Conservation (phyloP, 805 yeast species). For the Pichia heedii region DNA sequence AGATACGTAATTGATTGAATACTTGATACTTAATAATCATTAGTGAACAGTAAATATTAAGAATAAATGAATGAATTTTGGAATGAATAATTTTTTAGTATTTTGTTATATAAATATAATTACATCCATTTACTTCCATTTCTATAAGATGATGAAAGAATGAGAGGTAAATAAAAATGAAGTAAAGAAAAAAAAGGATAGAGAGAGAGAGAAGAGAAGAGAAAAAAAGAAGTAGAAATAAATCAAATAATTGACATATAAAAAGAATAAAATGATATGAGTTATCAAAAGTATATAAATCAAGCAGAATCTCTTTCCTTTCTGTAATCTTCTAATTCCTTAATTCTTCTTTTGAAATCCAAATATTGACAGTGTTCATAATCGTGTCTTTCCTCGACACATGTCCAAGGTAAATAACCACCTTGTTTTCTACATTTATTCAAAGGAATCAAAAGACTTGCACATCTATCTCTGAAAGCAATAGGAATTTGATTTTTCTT, state of each 20-base stretch:
- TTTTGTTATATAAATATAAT: neutral
- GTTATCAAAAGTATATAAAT: neutral
- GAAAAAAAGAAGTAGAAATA: too few relatives aligned
- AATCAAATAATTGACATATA: too few relatives aligned
- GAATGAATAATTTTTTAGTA: neutral
- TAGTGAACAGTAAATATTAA: too few relatives aligned
- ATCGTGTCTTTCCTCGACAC: constrained; percentile 67
- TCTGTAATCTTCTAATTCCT: constrained; percentile 55
- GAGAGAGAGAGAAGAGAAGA: too few relatives aligned
- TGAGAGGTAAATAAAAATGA: too few relatives aligned
- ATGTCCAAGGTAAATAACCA: constrained; percentile 57
- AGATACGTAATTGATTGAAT: too few relatives aligned
- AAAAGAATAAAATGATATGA: too few relatives aligned
- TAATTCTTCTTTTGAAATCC: constrained; percentile 73
- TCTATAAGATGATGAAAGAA: too few relatives aligned
- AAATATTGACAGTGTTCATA: constrained; percentile 81
- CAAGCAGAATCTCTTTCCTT: constrained; percentile 23
- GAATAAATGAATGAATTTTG: too few relatives aligned
- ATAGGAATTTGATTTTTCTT: constrained; percentile 70
- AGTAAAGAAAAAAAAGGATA: too few relatives aligned
- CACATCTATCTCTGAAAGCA: constrained; percentile 79
- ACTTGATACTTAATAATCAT: too few relatives aligned
- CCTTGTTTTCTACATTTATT: constrained; percentile 54
- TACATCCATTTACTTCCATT: too few relatives aligned
- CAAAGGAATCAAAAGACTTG: constrained; percentile 49